phyloP scores from a whole-genome alignment of 164 flowering plant species.

The Warburgia ugandensis region DNA sequence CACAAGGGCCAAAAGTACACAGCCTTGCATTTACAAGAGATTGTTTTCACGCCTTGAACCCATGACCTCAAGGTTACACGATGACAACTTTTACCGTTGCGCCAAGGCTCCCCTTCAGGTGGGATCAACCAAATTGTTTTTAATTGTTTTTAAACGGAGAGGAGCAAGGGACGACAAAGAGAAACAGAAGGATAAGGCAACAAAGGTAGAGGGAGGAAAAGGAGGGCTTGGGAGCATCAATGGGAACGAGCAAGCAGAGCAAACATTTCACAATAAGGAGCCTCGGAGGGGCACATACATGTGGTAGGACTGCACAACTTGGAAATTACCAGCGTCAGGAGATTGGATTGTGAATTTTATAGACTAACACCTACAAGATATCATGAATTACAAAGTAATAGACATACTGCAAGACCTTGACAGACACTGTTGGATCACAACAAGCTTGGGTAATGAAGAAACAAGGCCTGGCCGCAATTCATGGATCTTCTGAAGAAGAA shows the following conservation, averaged over 20 bases:
- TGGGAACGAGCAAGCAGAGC: conserved; percentile 12
- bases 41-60: too few relatives aligned
- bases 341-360: conserved; percentile 81
- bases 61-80: too few relatives aligned
- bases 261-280: conserved; percentile 16
- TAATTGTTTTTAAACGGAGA: conserved; percentile 83
- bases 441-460: conserved; percentile 93
- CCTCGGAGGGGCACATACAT: conserved; percentile 67
- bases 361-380: conserved; percentile 54
- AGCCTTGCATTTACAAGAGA: too few relatives aligned
- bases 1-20: too few relatives aligned
- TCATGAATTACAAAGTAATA: conserved; percentile 71
- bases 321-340: conserved; percentile 84
- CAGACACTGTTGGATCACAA: conserved; percentile 80
- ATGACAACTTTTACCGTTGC: too few relatives aligned
- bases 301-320: conserved; percentile 61
- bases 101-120: too few relatives aligned
- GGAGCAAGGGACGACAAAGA: conserved; percentile 78
- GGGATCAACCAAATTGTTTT: conserved; percentile 89
- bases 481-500: conserved; percentile 82
- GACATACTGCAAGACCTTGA: too few relatives aligned
- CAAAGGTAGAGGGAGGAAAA: conserved; percentile 36
- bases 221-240: conserved; percentile 15
- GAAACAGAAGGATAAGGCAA: conserved; percentile 50
- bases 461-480: conserved; percentile 64